Percentiles rank a stretch among this genome's conserved stretches.
Conservation (phyloP, 306 rosid genomes). For the barrel medic (Medicago truncatula) region MtrunA17r5.0-ANR NC_053043.1:12681501-12682000, state of each 20-base stretch:
- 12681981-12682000: neutral
- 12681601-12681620: neutral
- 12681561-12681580: slow-evolving; percentile 73
- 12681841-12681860: too few relatives aligned
- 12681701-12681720: neutral
- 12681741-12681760: neutral
- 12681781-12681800: slow-evolving; percentile 30
- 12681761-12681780: slow-evolving; percentile 3
- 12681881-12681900: too few relatives aligned
- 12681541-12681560: slow-evolving; percentile 73
- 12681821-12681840: too few relatives aligned
- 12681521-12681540: slow-evolving; percentile 62
- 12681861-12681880: too few relatives aligned
- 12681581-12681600: slow-evolving; percentile 79
- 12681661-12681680: neutral
- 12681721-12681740: slow-evolving; percentile 15
- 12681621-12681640: slow-evolving; percentile 18
- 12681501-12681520: slow-evolving; percentile 74
- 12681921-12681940: too few relatives aligned
- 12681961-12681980: neutral
- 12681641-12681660: slow-evolving; percentile 19
- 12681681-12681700: neutral
- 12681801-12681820: too few relatives aligned
- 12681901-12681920: too few relatives aligned
- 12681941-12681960: neutral